A percentile compares a stretch with the other conserved stretches of the same genome.
Conservation (phyloP, 352 stramenopile genomes). For the Phytopythium delawarense region DNA sequence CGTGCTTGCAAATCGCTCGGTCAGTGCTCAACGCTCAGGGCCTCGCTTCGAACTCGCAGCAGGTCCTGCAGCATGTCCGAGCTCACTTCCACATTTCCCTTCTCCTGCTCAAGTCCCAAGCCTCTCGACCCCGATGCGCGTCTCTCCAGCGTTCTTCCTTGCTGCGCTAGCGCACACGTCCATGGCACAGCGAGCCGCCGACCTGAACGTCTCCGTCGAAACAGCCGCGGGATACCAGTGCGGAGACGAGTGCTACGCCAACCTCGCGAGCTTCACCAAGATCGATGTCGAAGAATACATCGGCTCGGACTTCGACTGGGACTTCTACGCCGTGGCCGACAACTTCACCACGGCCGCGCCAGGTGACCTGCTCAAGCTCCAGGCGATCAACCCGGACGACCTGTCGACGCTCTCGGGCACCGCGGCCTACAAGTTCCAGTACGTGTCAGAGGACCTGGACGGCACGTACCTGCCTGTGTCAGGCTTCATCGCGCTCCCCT, state of each 20-base stretch:
- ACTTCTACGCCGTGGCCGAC: slow-evolving; percentile 10
- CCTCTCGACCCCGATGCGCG: neutral
- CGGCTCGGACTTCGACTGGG: slow-evolving; percentile 8
- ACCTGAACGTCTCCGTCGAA: slow-evolving; percentile 2
- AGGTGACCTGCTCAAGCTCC: slow-evolving; percentile 11
- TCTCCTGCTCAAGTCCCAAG: neutral
- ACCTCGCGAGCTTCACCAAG: neutral
- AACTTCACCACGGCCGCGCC: slow-evolving; percentile 4
- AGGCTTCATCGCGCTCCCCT: slow-evolving; percentile 11
- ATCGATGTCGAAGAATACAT: neutral
- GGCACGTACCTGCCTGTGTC: slow-evolving; percentile 7
- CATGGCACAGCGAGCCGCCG: neutral
- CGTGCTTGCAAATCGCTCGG: neutral
- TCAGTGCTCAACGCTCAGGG: no score
- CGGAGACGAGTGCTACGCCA: slow-evolving; percentile 6
- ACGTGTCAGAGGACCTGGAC: slow-evolving; percentile 11
- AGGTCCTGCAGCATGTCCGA: neutral
- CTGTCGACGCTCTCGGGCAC: slow-evolving; percentile 9
- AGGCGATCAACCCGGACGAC: slow-evolving; percentile 5
- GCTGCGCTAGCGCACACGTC: neutral
- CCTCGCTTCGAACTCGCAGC: neutral
- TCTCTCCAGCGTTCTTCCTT: neutral
- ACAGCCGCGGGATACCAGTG: slow-evolving; percentile 6
- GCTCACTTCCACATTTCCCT: neutral
- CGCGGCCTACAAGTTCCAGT: slow-evolving; percentile 10